Conservation (phyloP, 257 asterid genomes). For the Haberlea rhodopensis region DNA sequence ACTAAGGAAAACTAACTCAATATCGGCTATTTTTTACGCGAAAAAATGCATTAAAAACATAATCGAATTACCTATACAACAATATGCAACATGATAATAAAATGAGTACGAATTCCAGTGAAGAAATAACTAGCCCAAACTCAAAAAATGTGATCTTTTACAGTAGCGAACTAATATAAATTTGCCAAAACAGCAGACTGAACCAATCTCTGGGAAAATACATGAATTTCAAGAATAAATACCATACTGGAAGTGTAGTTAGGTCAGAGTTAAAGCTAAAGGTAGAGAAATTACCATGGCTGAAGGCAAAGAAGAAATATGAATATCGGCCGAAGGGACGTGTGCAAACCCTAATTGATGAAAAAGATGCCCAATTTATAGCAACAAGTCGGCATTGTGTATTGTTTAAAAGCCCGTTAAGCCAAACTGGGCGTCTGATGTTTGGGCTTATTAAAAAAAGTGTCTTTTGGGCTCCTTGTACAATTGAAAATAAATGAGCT, state of each 20-base stretch:
- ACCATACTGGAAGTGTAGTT: background rate
- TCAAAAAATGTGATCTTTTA: no score
- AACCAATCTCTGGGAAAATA: background rate
- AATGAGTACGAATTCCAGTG: background rate
- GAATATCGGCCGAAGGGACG: background rate
- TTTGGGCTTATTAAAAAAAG: background rate
- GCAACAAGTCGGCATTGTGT: background rate
- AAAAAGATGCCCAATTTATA: background rate
- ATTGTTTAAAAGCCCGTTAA: background rate
- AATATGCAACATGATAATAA: background rate
- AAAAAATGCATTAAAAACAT: no score
- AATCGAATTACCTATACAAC: background rate
- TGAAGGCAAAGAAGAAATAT: background rate
- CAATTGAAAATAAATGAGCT: no score
- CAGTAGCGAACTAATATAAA: no score
- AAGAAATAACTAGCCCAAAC: background rate
- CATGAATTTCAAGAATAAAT: background rate
- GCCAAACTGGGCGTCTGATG: background rate
- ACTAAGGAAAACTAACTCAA: background rate
- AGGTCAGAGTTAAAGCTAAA: no score
- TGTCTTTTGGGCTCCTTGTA: background rate
- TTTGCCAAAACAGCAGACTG: background rate
- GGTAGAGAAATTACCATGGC: background rate
- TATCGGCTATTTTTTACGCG: background rate
- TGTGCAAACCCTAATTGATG: background rate